Base-by-base conservation (phyloP, 1,284 basidiomycete genomes). In the Trichosporon asahii region DNA sequence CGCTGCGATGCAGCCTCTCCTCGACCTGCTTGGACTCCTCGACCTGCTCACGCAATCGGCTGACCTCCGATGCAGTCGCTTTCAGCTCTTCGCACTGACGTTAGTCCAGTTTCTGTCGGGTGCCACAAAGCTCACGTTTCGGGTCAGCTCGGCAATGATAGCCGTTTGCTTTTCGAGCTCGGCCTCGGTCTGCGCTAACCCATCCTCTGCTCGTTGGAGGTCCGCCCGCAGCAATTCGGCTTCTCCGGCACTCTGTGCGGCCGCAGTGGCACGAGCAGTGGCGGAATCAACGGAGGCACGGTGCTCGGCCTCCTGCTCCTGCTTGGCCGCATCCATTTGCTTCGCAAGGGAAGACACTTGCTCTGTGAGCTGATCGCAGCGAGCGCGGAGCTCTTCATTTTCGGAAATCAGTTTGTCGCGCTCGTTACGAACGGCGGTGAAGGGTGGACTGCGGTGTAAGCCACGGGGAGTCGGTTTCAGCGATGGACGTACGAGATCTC, bases 11-110 rank as follows among this genome's bases (percentile, higher is more conserved):
- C 37, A 95, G 85, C 73, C 90, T 92, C 76, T 98, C 96, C 3
- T 92, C 91, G 3, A 93, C 90, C 83, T 97, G 94, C 25, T 91
- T 90, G 76, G 91, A 94, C 91, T 98, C 96, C 78, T 99, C 96
- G 1, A 98, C 86, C 82, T 97, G 91, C 78, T 98, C 96, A 79
- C 94, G 95, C 70, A 98, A 86, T 74, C 88, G 88, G 4, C 85
- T 86, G 1, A 90, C 90, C 76, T 94, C 89, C 72, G 91, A 90
- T 0, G 93, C 93, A 76, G 88, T 87, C 2, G 80, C 84, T 78
- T 91, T 90, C n/a, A 97, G 85, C 55, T 98, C 94, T 57, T 94
- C 93, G 11, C 91, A 80, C 84, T 85, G 72, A 29, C 27, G 55
- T 70, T 31, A 44, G 70, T 23, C 21, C 35, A 31, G 12, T 7